A percentile compares a stretch with the other conserved stretches of the same genome.
These are phyloP conservation scores for Murraya paniculata DNA, from an alignment of 345 rosid species.

Conservation along the genomic window DNA sequence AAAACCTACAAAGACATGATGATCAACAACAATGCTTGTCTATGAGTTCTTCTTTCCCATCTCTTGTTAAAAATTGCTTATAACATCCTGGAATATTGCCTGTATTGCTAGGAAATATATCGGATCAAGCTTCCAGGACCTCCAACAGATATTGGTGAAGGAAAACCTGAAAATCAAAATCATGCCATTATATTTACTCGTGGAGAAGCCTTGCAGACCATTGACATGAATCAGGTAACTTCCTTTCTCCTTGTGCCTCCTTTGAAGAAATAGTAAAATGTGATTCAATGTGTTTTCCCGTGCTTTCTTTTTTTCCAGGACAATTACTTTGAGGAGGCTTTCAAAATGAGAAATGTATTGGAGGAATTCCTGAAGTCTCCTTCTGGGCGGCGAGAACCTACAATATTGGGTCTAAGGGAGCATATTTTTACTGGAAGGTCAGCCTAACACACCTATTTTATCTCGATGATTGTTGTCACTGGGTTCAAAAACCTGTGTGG, in stretches of 20 bases:
- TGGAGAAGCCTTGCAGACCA: conserved; percentile 97
- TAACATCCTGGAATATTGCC: conserved; percentile 7
- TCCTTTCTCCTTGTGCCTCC: not conserved
- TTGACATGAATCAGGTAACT: conserved; percentile 96
- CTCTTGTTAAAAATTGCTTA: not conserved
- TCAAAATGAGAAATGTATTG: conserved; percentile 93
- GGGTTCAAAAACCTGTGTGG: too few species aligned
- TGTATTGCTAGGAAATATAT: conserved; percentile 72
- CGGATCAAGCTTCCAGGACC: conserved; percentile 95
- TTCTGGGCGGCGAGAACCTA: conserved; percentile 61
- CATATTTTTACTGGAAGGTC: conserved; percentile 99
- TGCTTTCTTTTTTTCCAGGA: conserved; percentile 49
- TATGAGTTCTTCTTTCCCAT: not conserved
- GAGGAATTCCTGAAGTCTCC: conserved; percentile 59
- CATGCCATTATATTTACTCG: conserved; percentile 98
- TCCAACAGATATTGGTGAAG: conserved; percentile 90
- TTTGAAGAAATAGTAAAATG: conserved; percentile 9
- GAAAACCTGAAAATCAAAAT: conserved; percentile 97
- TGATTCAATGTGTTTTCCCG: conserved; percentile 10
- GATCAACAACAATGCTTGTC: not conserved
- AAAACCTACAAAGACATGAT: not conserved
- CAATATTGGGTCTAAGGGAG: conserved; percentile 91
- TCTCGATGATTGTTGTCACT: not conserved
- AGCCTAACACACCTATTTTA: conserved; percentile 14
- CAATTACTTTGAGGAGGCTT: conserved; percentile 97